Evolutionary conservation across 148 eudicot species (phyloP), one percentile per base, ranked within the genome.

Genomic region (Oxyria digyna): DNA sequence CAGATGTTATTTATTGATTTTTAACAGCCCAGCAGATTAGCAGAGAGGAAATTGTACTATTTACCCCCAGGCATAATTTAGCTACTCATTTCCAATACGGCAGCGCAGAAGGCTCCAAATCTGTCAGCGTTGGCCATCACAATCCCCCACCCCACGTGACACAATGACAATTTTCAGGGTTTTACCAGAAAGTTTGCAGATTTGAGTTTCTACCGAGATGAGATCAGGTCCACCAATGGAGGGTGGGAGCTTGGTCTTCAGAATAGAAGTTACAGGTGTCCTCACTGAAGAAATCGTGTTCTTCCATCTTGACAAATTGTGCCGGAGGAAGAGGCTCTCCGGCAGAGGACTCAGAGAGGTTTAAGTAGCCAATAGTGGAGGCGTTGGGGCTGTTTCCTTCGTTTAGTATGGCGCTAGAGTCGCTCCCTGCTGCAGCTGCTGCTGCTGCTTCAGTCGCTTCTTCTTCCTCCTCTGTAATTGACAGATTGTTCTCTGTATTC

Each of bases 371-470:
- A 67, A 69, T 69, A 11, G 78, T 69, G 0, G 80, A 32, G 52
- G 83, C 76, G 9, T 77, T 84, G 35, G 91, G 91, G 73, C 87
- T 85, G 76, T 75, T 77, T 37, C 45, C 96, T 29, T 89, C 94
- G 78, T 90, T 90, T 27, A 93, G 76, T 52, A 93, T 85, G 2
- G 97, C 98, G 43, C 98, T 93, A 1, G 98, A 85, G 46, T 91
- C 89, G 45, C 98, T 93, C 4, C 87, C 92, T 0, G 96, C 86
- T 0, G 84, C 87, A 43, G 7, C 23, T 5, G 6, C 9, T 10
- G 41, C 41, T 7, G 6, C 7, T 7, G 8, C 7, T 38, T 10
- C 41, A 10, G 41, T 10, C 41, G 12, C 33, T 8, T 32, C n/a
- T 12, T 23, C 15, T 27, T 31, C 65, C 8, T 5, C 41, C 41